Conservation (phyloP, 176 grass and related monocot genomes). For the Musa acuminata region DNA sequence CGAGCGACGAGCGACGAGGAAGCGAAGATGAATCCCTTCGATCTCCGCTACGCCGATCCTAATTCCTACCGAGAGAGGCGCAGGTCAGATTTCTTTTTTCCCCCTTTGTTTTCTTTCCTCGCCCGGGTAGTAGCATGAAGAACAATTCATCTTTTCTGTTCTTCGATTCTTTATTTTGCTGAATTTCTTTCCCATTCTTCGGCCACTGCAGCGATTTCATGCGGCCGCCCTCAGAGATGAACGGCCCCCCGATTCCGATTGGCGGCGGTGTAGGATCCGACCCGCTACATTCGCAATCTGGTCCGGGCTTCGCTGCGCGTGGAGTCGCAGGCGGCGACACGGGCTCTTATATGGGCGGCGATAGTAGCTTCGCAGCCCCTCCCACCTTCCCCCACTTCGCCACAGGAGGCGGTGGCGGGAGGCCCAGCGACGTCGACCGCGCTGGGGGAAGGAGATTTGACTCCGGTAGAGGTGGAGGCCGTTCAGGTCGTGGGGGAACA, state of each 20-base stretch:
- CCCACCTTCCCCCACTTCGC: not conserved
- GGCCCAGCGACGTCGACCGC: not conserved
- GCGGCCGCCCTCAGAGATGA: slow-evolving; percentile 7
- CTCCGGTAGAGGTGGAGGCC: not conserved
- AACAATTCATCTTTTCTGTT: too few relatives aligned
- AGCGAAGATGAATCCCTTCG: slow-evolving; percentile 59
- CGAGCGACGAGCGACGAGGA: not conserved
- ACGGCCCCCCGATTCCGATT: not conserved
- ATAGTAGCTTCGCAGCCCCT: not conserved
- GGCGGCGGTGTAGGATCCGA: slow-evolving; percentile 7
- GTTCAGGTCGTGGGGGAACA: slow-evolving; percentile 18
- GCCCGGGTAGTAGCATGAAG: too few relatives aligned
- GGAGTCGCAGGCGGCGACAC: not conserved
- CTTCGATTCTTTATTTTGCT: not conserved
- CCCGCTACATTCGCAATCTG: not conserved
- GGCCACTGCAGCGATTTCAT: slow-evolving; percentile 27
- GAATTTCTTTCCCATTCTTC: not conserved
- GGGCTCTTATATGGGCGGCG: slow-evolving; percentile 1
- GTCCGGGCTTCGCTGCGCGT: not conserved
- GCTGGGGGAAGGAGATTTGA: not conserved
- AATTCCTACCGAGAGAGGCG: slow-evolving; percentile 85
- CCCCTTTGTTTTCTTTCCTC: not conserved
- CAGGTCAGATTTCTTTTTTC: slow-evolving; percentile 34
- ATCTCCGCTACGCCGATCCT: slow-evolving; percentile 70
- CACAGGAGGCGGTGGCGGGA: slow-evolving; percentile 4